Conservation (phyloP, 2,329 filamentous ascomycete genomes). For the Aspergillus sp. region DNA sequence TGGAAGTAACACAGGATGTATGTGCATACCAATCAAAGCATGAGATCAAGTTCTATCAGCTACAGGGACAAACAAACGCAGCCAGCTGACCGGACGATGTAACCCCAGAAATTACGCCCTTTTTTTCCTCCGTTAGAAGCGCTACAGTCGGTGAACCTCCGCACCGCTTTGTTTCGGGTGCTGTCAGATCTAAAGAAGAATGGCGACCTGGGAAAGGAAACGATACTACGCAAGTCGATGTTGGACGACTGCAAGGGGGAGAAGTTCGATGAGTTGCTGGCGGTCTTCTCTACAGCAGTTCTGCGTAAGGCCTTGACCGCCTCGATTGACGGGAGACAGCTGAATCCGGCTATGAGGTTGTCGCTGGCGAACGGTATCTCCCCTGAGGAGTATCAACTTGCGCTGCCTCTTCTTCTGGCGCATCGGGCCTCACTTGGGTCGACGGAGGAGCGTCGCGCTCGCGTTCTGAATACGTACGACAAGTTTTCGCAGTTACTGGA, state of each 20-base stretch:
- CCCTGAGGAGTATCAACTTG: slow-evolving; percentile 26
- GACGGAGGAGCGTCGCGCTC: slow-evolving; percentile 54
- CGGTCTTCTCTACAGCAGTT: slow-evolving; percentile 75
- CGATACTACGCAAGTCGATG: slow-evolving; percentile 84
- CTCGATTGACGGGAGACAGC: slow-evolving; percentile 31
- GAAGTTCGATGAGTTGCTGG: slow-evolving; percentile 77
- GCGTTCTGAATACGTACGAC: slow-evolving; percentile 51
- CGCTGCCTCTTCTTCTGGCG: slow-evolving; percentile 64
- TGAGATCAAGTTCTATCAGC: background rate
- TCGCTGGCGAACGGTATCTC: slow-evolving; percentile 45
- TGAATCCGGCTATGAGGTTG: slow-evolving; percentile 48
- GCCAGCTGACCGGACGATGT: slow-evolving; percentile 5
- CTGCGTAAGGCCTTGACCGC: slow-evolving; percentile 60
- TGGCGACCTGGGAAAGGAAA: slow-evolving; percentile 71
- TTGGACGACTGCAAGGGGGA: slow-evolving; percentile 93
- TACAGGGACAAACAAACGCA: slow-evolving; percentile 1
- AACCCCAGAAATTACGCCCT: slow-evolving; percentile 69
- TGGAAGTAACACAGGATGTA: slow-evolving; percentile 66
- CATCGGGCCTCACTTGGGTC: slow-evolving; percentile 62
- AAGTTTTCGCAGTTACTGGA: slow-evolving; percentile 61
- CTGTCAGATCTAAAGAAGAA: slow-evolving; percentile 84
- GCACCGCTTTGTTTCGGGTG: slow-evolving; percentile 71
- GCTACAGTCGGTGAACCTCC: slow-evolving; percentile 82
- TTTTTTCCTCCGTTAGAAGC: slow-evolving; percentile 90
- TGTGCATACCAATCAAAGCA: background rate